Evolutionary conservation across 805 yeast genomes (phyloP).

Genomic region (Wickerhamiella domercqiae): DNA sequence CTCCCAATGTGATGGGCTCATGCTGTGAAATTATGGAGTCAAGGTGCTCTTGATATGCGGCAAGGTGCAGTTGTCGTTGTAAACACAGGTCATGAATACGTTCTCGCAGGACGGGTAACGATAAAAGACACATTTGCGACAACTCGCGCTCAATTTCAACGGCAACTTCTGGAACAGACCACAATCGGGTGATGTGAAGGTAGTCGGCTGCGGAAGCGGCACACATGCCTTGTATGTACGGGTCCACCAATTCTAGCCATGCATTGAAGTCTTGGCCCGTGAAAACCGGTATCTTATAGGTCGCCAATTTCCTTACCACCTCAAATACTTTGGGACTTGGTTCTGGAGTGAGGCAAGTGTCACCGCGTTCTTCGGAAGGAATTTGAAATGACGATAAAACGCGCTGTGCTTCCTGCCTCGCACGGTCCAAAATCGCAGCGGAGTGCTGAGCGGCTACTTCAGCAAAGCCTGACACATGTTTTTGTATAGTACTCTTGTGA

Average conservation of each 20-base stretch:
- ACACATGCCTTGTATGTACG: too few relatives aligned
- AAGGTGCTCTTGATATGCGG: too few relatives aligned
- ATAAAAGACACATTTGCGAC: too few relatives aligned
- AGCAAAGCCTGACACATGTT: neutral
- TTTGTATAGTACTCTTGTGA: neutral
- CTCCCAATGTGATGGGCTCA: too few relatives aligned
- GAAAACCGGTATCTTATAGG: neutral
- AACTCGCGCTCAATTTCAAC: neutral
- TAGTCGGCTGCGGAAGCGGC: neutral
- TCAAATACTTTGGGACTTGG: neutral
- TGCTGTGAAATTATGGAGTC: too few relatives aligned
- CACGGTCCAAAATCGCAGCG: slow-evolving; percentile 1
- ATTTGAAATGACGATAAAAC: slow-evolving; percentile 1
- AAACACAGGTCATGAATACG: too few relatives aligned
- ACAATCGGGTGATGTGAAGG: neutral
- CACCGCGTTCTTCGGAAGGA: neutral
- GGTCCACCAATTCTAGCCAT: slow-evolving; percentile 2
- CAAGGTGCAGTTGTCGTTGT: too few relatives aligned
- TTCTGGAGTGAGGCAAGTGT: too few relatives aligned
- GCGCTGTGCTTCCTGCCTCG: slow-evolving; percentile 5
- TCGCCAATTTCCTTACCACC: neutral
- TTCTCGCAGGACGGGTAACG: too few relatives aligned
- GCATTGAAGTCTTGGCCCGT: slow-evolving; percentile 3
- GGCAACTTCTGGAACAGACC: neutral
- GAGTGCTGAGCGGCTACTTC: slow-evolving; percentile 4